Evolutionary conservation across 805 yeast species (phyloP).

Genomic region (Monosporozyma solicola): DNA sequence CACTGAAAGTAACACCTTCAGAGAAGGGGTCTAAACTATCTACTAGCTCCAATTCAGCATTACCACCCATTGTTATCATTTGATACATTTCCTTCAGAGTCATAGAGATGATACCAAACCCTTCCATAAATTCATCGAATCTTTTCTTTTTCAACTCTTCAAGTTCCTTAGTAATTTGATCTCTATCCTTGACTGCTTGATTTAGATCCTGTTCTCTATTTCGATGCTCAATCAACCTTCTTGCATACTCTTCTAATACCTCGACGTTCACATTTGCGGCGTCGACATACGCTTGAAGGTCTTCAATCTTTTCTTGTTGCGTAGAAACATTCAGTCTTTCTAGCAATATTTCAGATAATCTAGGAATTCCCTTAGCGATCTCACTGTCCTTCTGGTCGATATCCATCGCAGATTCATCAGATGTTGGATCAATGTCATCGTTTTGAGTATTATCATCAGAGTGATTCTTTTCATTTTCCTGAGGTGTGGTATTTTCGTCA

Average conservation of each 20-base stretch:
- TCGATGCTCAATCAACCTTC: constrained; percentile 54
- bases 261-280: constrained; percentile 60
- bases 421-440: not conserved
- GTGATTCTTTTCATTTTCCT: not conserved
- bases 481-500: not conserved
- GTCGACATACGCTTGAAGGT: constrained; percentile 46
- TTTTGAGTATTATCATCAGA: constrained; percentile 1
- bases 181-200: constrained; percentile 57
- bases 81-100: constrained; percentile 95
- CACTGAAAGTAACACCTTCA: constrained; percentile 93
- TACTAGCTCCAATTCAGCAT: constrained; percentile 92
- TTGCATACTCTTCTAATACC: constrained; percentile 66
- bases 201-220: constrained; percentile 59
- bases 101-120: constrained; percentile 76
- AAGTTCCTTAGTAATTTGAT: constrained; percentile 47
- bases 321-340: constrained; percentile 37
- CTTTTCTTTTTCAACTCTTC: constrained; percentile 68
- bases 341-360: constrained; percentile 44
- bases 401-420: constrained; percentile 11
- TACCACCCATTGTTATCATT: constrained; percentile 98
- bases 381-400: constrained; percentile 26
- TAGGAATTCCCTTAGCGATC: constrained; percentile 29
- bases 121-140: constrained; percentile 85
- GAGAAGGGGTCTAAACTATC: constrained; percentile 97
- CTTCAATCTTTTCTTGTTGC: constrained; percentile 44